Conservation (phyloP, 2,329 filamentous ascomycete genomes). For the Pochonia chlamydosporia region DNA sequence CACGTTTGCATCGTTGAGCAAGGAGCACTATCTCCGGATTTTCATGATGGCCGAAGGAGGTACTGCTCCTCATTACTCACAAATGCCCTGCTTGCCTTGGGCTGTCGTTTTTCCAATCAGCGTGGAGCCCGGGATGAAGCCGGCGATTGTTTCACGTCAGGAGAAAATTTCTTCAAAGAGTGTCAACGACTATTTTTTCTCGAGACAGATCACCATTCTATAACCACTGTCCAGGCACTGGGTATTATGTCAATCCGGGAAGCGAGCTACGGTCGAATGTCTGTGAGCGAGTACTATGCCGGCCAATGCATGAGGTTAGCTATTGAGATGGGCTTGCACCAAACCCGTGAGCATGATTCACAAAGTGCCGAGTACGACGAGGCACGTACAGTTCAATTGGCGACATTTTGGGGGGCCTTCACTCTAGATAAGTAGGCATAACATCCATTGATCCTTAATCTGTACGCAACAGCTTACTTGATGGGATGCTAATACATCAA, state of each 20-base stretch:
- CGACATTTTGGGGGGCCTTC: slow-evolving; percentile 57
- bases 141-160: slow-evolving; percentile 55
- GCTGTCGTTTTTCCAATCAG: slow-evolving; percentile 62
- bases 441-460: not conserved
- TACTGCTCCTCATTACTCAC: slow-evolving; percentile 63
- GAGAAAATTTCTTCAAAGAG: slow-evolving; percentile 69
- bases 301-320: slow-evolving; percentile 66
- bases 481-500: slow-evolving; percentile 6
- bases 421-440: slow-evolving; percentile 53
- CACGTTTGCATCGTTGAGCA: slow-evolving; percentile 65
- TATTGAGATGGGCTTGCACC: slow-evolving; percentile 64
- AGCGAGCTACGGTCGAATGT: slow-evolving; percentile 64
- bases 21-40: slow-evolving; percentile 65
- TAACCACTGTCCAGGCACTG: slow-evolving; percentile 68
- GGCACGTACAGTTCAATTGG: slow-evolving; percentile 49
- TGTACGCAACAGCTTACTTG: slow-evolving; percentile 10
- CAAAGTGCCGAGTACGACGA: slow-evolving; percentile 38
- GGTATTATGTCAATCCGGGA: slow-evolving; percentile 71
- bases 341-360: slow-evolving; percentile 29
- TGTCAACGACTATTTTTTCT: slow-evolving; percentile 53
- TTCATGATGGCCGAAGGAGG: slow-evolving; percentile 49
- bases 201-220: slow-evolving; percentile 49
- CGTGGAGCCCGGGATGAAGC: slow-evolving; percentile 55
- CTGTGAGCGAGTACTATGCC: slow-evolving; percentile 64
- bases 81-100: slow-evolving; percentile 58